Conservation (phyloP, 768 basidiomycete species). For the Mycena leptocephala region DNA sequence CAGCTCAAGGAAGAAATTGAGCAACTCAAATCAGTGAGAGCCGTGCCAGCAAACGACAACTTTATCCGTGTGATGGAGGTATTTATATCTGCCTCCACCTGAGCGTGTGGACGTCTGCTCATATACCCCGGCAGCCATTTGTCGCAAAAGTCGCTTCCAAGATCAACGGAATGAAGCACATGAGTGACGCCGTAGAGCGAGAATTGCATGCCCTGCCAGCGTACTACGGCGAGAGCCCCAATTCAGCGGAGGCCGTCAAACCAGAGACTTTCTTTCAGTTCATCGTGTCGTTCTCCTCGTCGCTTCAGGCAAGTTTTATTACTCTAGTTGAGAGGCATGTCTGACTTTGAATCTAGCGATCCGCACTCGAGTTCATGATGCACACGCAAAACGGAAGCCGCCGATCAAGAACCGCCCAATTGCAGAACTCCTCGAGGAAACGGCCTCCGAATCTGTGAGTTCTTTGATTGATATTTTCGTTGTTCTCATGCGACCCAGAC, state of each 20-base stretch:
- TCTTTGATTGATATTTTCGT: not conserved
- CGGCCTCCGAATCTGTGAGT: conserved; percentile 41
- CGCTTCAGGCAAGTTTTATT: conserved; percentile 69
- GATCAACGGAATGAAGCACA: conserved; percentile 77
- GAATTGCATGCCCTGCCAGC: conserved; percentile 74
- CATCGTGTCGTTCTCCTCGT: conserved; percentile 80
- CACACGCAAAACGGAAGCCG: conserved; percentile 54
- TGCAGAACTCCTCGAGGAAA: conserved; percentile 38
- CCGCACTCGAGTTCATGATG: conserved; percentile 76
- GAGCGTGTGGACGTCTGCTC: not conserved
- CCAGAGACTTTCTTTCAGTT: conserved; percentile 89
- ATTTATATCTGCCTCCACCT: conserved; percentile 3
- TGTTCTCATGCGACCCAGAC: conserved; percentile 54
- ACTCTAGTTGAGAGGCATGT: not conserved
- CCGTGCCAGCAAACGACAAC: conserved; percentile 63
- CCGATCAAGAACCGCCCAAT: conserved; percentile 42
- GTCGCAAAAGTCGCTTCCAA: conserved; percentile 63
- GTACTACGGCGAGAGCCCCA: conserved; percentile 87
- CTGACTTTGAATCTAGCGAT: conserved; percentile 67
- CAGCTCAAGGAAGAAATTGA: conserved; percentile 74
- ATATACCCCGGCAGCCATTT: conserved; percentile 60
- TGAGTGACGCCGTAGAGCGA: conserved; percentile 70
- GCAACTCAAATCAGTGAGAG: conserved; percentile 51
- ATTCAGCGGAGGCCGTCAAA: conserved; percentile 68
- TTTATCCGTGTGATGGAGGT: conserved; percentile 85